phyloP scores from a whole-genome alignment of 768 basidiomycete genomes.

The Boletus reticuloceps region DNA sequence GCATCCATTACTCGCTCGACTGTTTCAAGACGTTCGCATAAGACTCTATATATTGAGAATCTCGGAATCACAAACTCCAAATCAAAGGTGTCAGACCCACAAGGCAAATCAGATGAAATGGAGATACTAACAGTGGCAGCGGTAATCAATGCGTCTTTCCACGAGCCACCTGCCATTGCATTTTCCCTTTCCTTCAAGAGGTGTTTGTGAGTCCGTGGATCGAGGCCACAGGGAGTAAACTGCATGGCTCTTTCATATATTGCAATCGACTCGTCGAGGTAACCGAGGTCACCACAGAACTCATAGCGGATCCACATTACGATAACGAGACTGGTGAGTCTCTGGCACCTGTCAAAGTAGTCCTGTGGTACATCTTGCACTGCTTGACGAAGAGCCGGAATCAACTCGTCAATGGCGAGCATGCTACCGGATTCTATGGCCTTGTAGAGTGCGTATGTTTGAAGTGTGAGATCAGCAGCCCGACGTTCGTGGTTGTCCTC shows the following conservation, averaged over 20 bases:
- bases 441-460: neutral
- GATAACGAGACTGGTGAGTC: conserved; percentile 14
- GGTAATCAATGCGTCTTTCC: neutral
- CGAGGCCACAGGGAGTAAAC: neutral
- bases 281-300: neutral
- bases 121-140: neutral
- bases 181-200: neutral
- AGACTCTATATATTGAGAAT: neutral
- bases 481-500: neutral
- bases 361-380: neutral
- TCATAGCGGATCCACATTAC: conserved; percentile 5
- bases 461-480: neutral
- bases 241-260: neutral
- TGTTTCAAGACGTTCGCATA: neutral
- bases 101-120: neutral
- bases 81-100: neutral
- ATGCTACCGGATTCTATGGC: neutral
- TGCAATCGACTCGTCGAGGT: conserved; percentile 18
- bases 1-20: neutral
- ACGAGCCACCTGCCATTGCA: neutral
- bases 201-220: neutral
- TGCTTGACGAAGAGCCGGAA: neutral
- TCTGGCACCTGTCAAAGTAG: conserved; percentile 3
- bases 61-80: neutral
- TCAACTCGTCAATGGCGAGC: neutral